Base-by-base conservation (phyloP, 805 yeast genomes). In the Wickerhamiella nectarea region DNA sequence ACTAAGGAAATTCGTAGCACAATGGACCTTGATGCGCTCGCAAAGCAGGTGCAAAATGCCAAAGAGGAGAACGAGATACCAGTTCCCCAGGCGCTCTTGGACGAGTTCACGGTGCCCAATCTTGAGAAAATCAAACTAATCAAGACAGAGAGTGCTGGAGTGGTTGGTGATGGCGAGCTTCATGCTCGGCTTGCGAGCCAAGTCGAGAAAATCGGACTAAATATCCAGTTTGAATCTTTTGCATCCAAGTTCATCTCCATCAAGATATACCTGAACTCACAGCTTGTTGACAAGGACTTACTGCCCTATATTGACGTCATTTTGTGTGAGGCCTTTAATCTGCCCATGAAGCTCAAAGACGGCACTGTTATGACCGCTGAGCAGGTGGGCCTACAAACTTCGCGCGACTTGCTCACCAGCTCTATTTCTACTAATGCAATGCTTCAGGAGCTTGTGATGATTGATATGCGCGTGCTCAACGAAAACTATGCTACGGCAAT, bases 231-330 rank as follows among this genome's bases (percentile, higher is more conserved):
- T 52, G 96, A 91, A 60, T 74, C 79, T 50, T 79, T 74, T 56
- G 72, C 77, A 44, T 82, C 95, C 1, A 78, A 81, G 54, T 91
- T 89, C 57, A 74, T 83, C 28, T 75, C 80, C 11, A 67, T 86
- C 17, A 74, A 76, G 46, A 57, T 84, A 31, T 59, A 78, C 29
- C 58, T 82, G 56, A 72, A 78, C 8, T 73, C 83, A 1, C 69
- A 64, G 36, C 67, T 54, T 37, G 66, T 75, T 18, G 78, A 72
- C 41, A 64, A 69, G 20, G 55, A 63, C 2, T 63, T 78, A 12
- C 64, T 86, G 43, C 80, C 82, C 2, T 78, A 80, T 46, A 66
- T 83, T 49, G 75, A 77, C 17, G 58, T 72, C 8, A 57, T 87
- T 8, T 67, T 78, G 46, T 74, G 73, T 44, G 82, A 78, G 38